A percentile compares a stretch with the other conserved stretches of the same genome.
Conservation (phyloP, 2,329 filamentous ascomycete species). For the Aplosporella prunicola region DNA sequence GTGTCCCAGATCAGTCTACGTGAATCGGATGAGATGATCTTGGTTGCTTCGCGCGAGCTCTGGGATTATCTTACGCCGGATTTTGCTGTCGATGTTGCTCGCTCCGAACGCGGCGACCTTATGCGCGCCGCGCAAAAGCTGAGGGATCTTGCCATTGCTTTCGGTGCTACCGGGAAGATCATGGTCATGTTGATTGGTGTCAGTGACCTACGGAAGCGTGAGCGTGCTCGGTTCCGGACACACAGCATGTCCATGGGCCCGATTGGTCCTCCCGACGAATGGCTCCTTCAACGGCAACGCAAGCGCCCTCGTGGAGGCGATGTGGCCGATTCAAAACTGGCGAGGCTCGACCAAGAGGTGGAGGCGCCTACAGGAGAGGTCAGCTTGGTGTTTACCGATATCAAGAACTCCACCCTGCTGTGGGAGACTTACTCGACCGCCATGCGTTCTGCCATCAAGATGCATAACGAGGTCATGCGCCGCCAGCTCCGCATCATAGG, state of each 20-base stretch:
- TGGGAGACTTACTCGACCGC: constrained; percentile 94
- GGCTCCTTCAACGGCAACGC: constrained; percentile 49
- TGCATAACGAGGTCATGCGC: constrained; percentile 96
- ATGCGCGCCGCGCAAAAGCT: constrained; percentile 95
- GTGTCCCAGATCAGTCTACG: constrained; percentile 68
- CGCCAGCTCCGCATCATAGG: constrained; percentile 86
- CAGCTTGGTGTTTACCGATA: constrained; percentile 94
- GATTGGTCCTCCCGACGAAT: constrained; percentile 63
- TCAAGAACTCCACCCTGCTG: constrained; percentile 92
- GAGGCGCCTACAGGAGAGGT: constrained; percentile 85
- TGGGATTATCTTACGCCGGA: constrained; percentile 92
- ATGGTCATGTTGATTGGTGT: constrained; percentile 99
- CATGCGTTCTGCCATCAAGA: constrained; percentile 93
- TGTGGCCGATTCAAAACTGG: constrained; percentile 75
- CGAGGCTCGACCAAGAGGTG: constrained; percentile 80
- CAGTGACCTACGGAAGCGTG: constrained; percentile 77
- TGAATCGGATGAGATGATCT: constrained; percentile 86
- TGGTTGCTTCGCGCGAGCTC: constrained; percentile 83
- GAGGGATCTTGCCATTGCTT: constrained; percentile 88
- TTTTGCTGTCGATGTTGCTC: constrained; percentile 82
- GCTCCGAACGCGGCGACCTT: constrained; percentile 75
- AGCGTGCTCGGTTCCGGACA: constrained; percentile 64
- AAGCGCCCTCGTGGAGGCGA: constrained; percentile 42
- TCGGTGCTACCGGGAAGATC: constrained; percentile 86
- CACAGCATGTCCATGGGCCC: constrained; percentile 81